Evolutionary conservation across 2,329 filamentous ascomycete species (phyloP).

Genomic region (Nemania abortiva): DNA sequence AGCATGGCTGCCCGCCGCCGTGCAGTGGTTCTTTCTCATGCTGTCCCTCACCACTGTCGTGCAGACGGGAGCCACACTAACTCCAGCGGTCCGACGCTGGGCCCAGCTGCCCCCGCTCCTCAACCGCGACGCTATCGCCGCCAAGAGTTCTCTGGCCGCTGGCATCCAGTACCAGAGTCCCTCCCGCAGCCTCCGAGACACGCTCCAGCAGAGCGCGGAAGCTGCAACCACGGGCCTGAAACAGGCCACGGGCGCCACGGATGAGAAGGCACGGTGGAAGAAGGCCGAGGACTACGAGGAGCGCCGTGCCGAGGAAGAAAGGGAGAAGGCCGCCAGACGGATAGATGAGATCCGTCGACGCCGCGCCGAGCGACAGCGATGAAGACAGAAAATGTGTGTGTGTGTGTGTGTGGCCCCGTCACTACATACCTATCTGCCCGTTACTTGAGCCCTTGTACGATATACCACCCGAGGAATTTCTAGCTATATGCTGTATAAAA

Average conservation of each 20-base stretch:
- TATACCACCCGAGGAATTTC: neutral
- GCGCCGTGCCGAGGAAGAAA: slow-evolving; percentile 49
- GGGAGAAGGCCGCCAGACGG: slow-evolving; percentile 55
- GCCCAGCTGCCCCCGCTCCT: slow-evolving; percentile 55
- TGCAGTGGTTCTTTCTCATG: slow-evolving; percentile 64
- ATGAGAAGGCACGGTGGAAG: slow-evolving; percentile 42
- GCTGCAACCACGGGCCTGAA: slow-evolving; percentile 16
- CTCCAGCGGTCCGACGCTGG: slow-evolving; percentile 55
- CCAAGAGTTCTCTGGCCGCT: neutral
- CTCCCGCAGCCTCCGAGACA: slow-evolving; percentile 51
- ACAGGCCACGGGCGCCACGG: slow-evolving; percentile 32
- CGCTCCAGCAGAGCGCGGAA: slow-evolving; percentile 41
- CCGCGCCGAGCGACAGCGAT: slow-evolving; percentile 28
- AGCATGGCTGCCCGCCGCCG: slow-evolving; percentile 60
- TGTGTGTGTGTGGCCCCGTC: too few relatives aligned
- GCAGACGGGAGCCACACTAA: slow-evolving; percentile 55
- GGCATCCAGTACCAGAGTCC: slow-evolving; percentile 33
- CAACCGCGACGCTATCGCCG: slow-evolving; percentile 8
- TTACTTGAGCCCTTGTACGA: neutral
- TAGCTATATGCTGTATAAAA: neutral
- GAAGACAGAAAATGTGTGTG: neutral
- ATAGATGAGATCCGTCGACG: slow-evolving; percentile 45
- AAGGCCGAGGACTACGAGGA: slow-evolving; percentile 49
- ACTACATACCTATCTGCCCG: too few relatives aligned
- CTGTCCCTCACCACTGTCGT: slow-evolving; percentile 51